phyloP scores from a whole-genome alignment of 176 grass and related monocot genomes.

The Carex scoparia region DNA sequence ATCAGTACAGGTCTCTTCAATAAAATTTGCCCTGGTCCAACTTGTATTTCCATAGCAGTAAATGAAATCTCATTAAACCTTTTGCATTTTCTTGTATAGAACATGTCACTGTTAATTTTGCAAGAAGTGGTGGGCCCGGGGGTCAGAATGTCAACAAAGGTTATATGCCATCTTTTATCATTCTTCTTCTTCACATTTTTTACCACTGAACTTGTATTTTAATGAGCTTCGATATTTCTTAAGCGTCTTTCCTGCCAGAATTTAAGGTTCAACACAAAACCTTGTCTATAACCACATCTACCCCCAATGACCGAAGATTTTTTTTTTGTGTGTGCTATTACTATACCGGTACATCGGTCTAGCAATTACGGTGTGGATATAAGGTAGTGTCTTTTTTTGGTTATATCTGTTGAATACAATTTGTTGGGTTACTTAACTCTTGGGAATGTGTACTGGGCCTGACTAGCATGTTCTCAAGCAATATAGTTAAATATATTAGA shows the following conservation, averaged over 20 bases:
- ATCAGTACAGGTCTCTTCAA: background rate
- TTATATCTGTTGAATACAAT: background rate
- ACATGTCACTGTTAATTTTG: conserved; percentile 82
- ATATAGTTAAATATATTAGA: background rate
- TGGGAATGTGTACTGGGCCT: background rate
- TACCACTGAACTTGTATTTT: background rate
- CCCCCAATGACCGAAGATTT: background rate
- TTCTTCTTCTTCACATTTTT: conserved; percentile 1
- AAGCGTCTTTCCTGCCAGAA: background rate
- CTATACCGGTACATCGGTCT: background rate
- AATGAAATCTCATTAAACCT: conserved; percentile 21
- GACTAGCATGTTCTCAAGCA: background rate
- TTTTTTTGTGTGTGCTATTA: background rate
- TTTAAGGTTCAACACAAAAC: background rate
- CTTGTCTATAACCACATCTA: background rate
- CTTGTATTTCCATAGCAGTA: background rate
- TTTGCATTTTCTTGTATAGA: conserved; percentile 39
- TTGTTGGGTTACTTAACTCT: background rate
- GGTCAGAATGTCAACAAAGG: conserved; percentile 99
- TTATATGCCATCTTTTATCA: conserved; percentile 10
- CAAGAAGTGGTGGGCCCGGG: conserved; percentile 95
- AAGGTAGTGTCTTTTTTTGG: background rate
- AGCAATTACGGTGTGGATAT: background rate
- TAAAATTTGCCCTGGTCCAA: background rate
- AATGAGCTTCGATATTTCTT: background rate